Evolutionary conservation across 2,329 filamentous ascomycete genomes (phyloP).

Genomic region (Alternaria angustiovoidea): DNA sequence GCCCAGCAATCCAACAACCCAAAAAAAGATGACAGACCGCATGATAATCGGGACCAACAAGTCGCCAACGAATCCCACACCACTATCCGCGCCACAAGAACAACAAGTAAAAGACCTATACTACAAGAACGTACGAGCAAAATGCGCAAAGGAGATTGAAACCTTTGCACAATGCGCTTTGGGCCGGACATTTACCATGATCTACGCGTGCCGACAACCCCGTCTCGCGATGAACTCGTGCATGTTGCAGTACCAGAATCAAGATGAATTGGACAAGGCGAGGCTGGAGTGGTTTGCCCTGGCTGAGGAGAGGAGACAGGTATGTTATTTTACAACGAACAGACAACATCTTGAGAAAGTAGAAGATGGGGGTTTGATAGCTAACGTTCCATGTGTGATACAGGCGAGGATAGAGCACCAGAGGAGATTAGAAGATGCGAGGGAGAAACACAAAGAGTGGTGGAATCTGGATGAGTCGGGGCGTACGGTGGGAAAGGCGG

Average conservation of each 20-base stretch:
- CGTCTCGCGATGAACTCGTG: conserved; percentile 91
- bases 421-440: conserved; percentile 56
- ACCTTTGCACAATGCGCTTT: conserved; percentile 89
- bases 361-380: no score
- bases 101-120: conserved; percentile 78
- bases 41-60: conserved; percentile 31
- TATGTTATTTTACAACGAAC: neutral
- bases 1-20: no score
- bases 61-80: conserved; percentile 59
- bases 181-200: conserved; percentile 84
- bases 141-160: conserved; percentile 72
- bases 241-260: conserved; percentile 87
- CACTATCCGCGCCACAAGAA: conserved; percentile 74
- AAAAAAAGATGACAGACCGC: conserved; percentile 28
- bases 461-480: conserved; percentile 57
- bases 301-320: conserved; percentile 71
- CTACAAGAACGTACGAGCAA: conserved; percentile 80
- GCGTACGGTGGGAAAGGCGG: conserved; percentile 35
- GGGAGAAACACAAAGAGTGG: conserved; percentile 60
- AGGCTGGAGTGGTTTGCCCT: conserved; percentile 91
- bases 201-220: conserved; percentile 82
- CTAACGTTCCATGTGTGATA: neutral
- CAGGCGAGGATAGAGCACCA: conserved; percentile 68
- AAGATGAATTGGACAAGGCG: conserved; percentile 84
- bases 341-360: no score